Base-by-base conservation (phyloP, 2,329 filamentous ascomycete species). In the Calonectria pseudoreteaudii region DNA sequence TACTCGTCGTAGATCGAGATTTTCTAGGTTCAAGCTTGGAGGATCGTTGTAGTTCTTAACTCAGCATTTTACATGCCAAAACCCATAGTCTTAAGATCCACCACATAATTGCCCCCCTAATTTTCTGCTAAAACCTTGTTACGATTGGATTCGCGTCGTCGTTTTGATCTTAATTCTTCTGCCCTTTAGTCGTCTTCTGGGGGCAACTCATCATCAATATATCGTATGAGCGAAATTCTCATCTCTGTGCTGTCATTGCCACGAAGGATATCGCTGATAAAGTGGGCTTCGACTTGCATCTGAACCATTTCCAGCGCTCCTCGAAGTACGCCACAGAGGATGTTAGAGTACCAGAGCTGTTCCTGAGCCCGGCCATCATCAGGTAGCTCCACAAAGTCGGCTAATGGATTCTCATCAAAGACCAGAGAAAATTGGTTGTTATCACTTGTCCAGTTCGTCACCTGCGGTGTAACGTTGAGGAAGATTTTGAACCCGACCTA, bases 401-500 rank as follows among this genome's bases (percentile, higher is more conserved):
- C 96, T 73, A 99, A 87, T 0, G 97, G 97, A 82, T 98, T 99
- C 85, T 99, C 97, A 78, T 99, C 97, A 79, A 99, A 98, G 20
- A 98, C 91, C 16, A 99, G 89, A 0, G 95, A 98, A 87, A 99
- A 99, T 79, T 98, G 95, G 84, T 98, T 98, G 86, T 93, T 97
- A 85, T 99, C 97, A 83, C 91, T 94, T 28, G 95, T 97, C 97
- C 97, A 99, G 83, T 98, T 98, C 62, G 95, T 95, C 76, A 98
- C 93, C 10, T 93, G 94, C 0, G 97, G 97, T 5, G 96, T 97
- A 79, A 98, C 95, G 82, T 99, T 99, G 74, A 99, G 91, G 84
- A 99, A 99, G 78, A 99, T 98, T 87, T 99, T 98, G 88, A 99
- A 99, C 71, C 97, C 97, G 77, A 99, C 94, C 94, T 98, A 77